Evolutionary conservation across 768 basidiomycete genomes (phyloP).

Genomic region (Mycena latifolia): DNA sequence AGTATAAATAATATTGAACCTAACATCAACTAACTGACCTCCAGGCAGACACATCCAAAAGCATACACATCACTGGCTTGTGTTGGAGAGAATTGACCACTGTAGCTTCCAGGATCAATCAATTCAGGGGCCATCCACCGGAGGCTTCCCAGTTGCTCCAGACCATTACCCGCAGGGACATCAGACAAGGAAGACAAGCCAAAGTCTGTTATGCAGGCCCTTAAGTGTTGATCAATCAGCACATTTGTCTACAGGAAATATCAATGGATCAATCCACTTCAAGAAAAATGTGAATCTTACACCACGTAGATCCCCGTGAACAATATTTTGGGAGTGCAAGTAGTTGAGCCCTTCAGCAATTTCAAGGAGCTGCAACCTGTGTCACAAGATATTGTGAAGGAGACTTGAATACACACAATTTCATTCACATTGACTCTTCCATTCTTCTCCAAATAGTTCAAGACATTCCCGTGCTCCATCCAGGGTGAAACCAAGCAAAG

Average conservation of each 20-base stretch:
- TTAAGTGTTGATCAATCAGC: background rate
- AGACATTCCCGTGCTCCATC: slow-evolving; percentile 6
- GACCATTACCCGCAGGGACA: background rate
- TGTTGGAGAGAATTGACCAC: background rate
- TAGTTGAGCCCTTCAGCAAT: slow-evolving; percentile 6
- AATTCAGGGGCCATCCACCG: no score
- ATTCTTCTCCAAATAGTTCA: background rate
- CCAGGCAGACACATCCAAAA: slow-evolving; percentile 6
- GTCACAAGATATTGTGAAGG: background rate
- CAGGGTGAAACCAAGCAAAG: background rate
- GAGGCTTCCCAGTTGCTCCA: background rate
- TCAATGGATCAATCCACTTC: background rate
- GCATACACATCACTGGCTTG: slow-evolving; percentile 9
- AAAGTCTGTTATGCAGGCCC: slow-evolving; percentile 5
- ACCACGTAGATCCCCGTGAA: slow-evolving; percentile 17
- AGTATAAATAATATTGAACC: background rate
- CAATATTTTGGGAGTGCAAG: background rate
- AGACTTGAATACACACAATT: background rate
- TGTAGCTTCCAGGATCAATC: background rate
- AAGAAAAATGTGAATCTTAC: background rate
- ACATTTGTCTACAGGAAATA: slow-evolving; percentile 4
- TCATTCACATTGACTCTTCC: slow-evolving; percentile 1
- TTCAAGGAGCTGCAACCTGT: slow-evolving; percentile 6
- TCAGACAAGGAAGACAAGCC: background rate
- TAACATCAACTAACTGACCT: background rate